phyloP scores from a whole-genome alignment of 768 basidiomycete genomes.

The Lentinula raphanica region DNA sequence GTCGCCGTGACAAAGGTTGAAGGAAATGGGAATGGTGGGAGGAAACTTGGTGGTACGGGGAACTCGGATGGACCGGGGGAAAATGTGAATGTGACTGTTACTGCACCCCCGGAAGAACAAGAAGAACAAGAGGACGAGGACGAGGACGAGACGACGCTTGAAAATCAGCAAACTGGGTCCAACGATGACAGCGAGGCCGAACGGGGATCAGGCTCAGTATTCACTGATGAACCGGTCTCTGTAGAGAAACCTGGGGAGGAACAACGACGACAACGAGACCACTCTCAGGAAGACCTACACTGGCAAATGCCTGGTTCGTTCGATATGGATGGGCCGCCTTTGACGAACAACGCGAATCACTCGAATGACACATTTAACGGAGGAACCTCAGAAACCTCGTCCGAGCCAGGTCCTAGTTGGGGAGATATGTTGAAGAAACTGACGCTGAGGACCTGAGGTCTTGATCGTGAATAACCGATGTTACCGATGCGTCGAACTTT shows the following conservation, averaged over 20 bases:
- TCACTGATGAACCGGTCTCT: slow-evolving; percentile 6
- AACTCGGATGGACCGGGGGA: slow-evolving; percentile 22
- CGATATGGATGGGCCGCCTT: slow-evolving; percentile 19
- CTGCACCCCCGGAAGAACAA: neutral
- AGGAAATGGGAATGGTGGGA: slow-evolving; percentile 8
- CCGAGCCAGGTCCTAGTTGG: slow-evolving; percentile 20
- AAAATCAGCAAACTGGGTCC: no score
- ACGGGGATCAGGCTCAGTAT: slow-evolving; percentile 9
- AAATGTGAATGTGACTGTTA: slow-evolving; percentile 38
- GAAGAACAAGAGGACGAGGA: slow-evolving; percentile 5
- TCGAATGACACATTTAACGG: no score
- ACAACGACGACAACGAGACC: slow-evolving; percentile 7
- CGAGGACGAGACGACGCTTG: neutral
- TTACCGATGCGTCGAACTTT: no score
- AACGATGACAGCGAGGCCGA: slow-evolving; percentile 16
- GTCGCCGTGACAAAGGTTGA: neutral
- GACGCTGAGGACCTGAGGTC: slow-evolving; percentile 5
- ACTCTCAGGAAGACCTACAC: slow-evolving; percentile 20
- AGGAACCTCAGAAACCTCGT: no score
- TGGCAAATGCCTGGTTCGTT: slow-evolving; percentile 52
- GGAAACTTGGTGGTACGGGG: slow-evolving; percentile 7
- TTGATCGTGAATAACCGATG: neutral
- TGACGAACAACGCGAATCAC: slow-evolving; percentile 9
- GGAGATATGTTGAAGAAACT: slow-evolving; percentile 26
- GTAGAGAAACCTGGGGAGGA: neutral